Base-by-base conservation (phyloP, 192 early-diverging fungal species). In the Backusella tuberculispora region DNA sequence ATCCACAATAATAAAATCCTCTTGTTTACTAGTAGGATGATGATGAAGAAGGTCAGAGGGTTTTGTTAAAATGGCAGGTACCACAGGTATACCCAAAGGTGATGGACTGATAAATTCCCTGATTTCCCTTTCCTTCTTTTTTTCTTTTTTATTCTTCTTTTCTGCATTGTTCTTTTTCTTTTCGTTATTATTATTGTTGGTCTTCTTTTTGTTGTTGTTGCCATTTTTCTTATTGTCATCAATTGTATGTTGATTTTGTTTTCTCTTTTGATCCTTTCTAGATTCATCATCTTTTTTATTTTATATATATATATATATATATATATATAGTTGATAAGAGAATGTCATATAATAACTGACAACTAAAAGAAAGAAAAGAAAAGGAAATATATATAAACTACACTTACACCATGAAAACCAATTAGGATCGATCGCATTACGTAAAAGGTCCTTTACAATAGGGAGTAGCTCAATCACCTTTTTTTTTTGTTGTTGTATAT, bases 381-480 rank as follows among this genome's bases (percentile, higher is more conserved):
- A n/a, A n/a, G n/a, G n/a, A n/a, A 43, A 10, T 26, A 26, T 69
- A 34, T 47, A 13, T 29, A 43, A 34, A 13, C 5, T 15, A 44
- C 15, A 44, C 45, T 43, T 47, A 37, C 26, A 56, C 53, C 53
- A 56, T 24, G 53, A 56, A 56, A n/a, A 9, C 69, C 69, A 71
- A 13, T 71, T 45, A 71, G 70, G 70, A 56, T 56, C 48, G 29
- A 71, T 71, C 17, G 46, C 70, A 37, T 15, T 47, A 40, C 70
- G 26, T 47, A 71, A 41, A 56, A 71, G 70, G 37, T 71, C 70
- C 37, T 56, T 48, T 24, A 71, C 70, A 29, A 71, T 29, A 41
- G 70, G 70, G 48, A 71, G 70, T 56, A 71, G 53, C n/a, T 48
- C 47, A 53, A 71, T 71, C 42, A 44, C 45, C 70, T 71, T 53